Conservation (phyloP, 83 land plant species). For the Diphasiastrum complanatum region DNA sequence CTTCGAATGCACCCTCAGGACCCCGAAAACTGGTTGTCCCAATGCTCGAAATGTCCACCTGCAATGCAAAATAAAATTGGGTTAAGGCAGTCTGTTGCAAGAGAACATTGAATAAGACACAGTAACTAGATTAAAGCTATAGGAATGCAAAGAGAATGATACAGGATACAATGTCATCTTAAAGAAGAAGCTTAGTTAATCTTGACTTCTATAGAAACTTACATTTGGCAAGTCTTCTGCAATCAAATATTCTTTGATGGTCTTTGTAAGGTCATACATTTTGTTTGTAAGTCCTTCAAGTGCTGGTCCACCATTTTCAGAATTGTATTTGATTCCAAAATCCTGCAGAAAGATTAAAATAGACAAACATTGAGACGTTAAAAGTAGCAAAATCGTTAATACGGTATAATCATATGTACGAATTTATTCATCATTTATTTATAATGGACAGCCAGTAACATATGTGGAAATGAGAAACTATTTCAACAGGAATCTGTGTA, state of each 20-base stretch:
- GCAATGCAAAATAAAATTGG: constrained; percentile 18
- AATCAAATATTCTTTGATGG: constrained; percentile 65
- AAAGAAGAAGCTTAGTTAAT: not conserved
- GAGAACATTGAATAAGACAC: too few relatives aligned
- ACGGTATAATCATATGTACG: too few relatives aligned
- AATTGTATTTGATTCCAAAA: constrained; percentile 97
- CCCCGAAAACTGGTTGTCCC: constrained; percentile 69
- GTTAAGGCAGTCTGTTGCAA: too few relatives aligned
- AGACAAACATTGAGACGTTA: too few relatives aligned
- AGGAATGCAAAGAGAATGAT: not conserved
- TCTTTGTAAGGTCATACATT: constrained; percentile 72
- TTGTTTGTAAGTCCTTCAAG: constrained; percentile 83
- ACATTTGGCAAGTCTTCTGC: constrained; percentile 82
- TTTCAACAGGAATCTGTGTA: too few relatives aligned
- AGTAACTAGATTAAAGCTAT: too few relatives aligned
- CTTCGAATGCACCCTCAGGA: constrained; percentile 79
- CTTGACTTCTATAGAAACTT: constrained; percentile 5
- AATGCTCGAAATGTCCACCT: constrained; percentile 73
- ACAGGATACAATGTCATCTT: constrained; percentile 13
- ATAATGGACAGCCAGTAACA: too few relatives aligned
- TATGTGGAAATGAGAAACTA: too few relatives aligned
- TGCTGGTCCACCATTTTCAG: constrained; percentile 99
- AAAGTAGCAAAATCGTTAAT: too few relatives aligned
- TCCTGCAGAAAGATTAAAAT: constrained; percentile 70
- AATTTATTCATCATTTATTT: too few relatives aligned